These are phyloP conservation scores for Emmonsiellopsis sp. DNA, from an alignment of 2,329 filamentous ascomycete genomes.

Conservation along the genomic window DNA sequence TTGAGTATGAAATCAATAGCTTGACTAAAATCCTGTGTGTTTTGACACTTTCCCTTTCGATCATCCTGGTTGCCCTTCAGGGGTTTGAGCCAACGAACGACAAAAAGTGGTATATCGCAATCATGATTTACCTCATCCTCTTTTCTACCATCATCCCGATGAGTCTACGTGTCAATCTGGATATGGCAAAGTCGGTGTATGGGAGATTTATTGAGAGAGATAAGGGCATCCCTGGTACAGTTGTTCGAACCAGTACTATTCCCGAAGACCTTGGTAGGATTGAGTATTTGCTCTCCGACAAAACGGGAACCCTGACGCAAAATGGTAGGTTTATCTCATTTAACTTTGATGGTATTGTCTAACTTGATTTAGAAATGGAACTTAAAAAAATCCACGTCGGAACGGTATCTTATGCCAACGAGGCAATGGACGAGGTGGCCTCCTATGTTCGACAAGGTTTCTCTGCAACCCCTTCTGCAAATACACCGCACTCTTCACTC, in stretches of 20 bases:
- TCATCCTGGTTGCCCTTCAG: slow-evolving; percentile 80
- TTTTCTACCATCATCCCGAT: slow-evolving; percentile 99
- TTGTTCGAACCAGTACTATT: slow-evolving; percentile 94
- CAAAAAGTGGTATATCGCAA: slow-evolving; percentile 80
- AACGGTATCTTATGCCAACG: slow-evolving; percentile 94
- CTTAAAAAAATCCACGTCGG: slow-evolving; percentile 98
- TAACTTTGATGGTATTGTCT: slow-evolving; percentile 10
- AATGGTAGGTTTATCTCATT: slow-evolving; percentile 48
- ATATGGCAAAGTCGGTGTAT: slow-evolving; percentile 95
- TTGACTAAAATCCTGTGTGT: slow-evolving; percentile 92
- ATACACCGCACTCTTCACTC: slow-evolving; percentile 44
- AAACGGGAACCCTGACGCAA: slow-evolving; percentile 94
- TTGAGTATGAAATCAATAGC: slow-evolving; percentile 95
- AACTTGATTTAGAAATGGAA: slow-evolving; percentile 65
- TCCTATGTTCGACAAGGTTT: slow-evolving; percentile 83
- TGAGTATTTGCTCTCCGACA: slow-evolving; percentile 92
- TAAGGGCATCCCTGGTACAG: slow-evolving; percentile 77
- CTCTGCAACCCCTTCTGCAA: slow-evolving; percentile 38
- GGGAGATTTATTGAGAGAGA: slow-evolving; percentile 93
- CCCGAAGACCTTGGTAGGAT: slow-evolving; percentile 93
- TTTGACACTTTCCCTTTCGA: slow-evolving; percentile 75
- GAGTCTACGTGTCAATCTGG: slow-evolving; percentile 88
- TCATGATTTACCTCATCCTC: slow-evolving; percentile 93
- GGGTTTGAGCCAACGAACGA: slow-evolving; percentile 55
- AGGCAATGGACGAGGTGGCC: slow-evolving; percentile 95